Base-by-base conservation (phyloP, 2,329 filamentous ascomycete genomes). In the Neopestalotiopsis clavispora region DNA sequence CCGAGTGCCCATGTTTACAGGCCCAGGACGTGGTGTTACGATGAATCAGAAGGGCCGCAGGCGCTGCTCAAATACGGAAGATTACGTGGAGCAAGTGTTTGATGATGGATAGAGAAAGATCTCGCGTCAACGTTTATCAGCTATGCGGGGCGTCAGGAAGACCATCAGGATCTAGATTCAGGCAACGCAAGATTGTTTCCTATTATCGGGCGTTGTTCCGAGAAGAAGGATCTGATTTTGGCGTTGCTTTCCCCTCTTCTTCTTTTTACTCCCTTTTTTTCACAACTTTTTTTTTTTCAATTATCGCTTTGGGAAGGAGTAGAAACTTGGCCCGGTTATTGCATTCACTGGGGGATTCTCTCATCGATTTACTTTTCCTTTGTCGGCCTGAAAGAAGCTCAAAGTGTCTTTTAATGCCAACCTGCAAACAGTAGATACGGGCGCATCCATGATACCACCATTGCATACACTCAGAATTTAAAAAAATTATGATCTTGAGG, bases 401-500 rank as follows among this genome's bases (percentile, higher is more conserved):
- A 66, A 73, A 73, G 72, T 74, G 72, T 74, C 72, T 70, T 74
- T 73, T 69, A 67, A 67, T 69, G 65, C 68, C 32, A 52, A 40
- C 64, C 65, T 20, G 30, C 65, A 59, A 28, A 58, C 34, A 38
- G 34, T 67, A 58, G 63, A 66, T 56, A 66, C 30, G 57, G 66
- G 68, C n/a, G 56, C 71, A 71, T 75, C 77, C 74, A 78, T 78
- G 76, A 78, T 78, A 78, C 76, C 76, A 77, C 74, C 73, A 77
- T 77, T 75, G 75, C 75, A 78, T 77, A 77, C 70, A 72, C 72
- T 74, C 74, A 76, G 75, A 76, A 77, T 76, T 75, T 72, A 71
- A 77, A 70, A 38, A 72, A 75, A 58, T 66, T 57, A 66, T 30
- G 63, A 56, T 66, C 14, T 58, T 62, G 30, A 20, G 34, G 4